Conservation (phyloP, 306 rosid species). For the Vicia faba region DNA sequence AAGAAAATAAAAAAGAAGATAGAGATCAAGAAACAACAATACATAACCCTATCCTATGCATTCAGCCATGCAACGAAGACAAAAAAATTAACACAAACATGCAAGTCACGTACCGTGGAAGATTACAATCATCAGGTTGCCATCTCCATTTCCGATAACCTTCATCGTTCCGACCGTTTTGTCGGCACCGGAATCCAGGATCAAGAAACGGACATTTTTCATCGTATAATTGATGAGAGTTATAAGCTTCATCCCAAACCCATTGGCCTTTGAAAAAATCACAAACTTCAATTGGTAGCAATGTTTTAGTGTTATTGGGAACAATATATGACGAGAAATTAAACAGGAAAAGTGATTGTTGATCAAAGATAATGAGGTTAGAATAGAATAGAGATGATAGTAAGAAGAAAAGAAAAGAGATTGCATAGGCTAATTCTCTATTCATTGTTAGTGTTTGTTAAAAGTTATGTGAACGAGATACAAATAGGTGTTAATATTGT, state of each 20-base stretch:
- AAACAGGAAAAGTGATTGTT: slow-evolving; percentile 38
- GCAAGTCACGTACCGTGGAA: slow-evolving; percentile 63
- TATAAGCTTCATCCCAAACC: slow-evolving; percentile 51
- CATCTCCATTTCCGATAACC: slow-evolving; percentile 71
- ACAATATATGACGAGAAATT: slow-evolving; percentile 41
- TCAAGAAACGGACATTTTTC: slow-evolving; percentile 83
- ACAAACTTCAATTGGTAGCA: slow-evolving; percentile 30
- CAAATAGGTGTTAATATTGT: not conserved
- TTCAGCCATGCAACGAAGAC: slow-evolving; percentile 30
- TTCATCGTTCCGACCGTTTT: slow-evolving; percentile 60
- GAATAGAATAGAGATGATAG: slow-evolving; percentile 40
- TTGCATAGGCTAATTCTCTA: slow-evolving; percentile 47
- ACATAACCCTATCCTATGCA: slow-evolving; percentile 24
- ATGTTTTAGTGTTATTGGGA: slow-evolving; percentile 15
- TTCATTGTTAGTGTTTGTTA: slow-evolving; percentile 28
- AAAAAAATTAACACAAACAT: not conserved
- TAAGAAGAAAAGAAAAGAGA: slow-evolving; percentile 49
- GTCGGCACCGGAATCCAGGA: slow-evolving; percentile 82
- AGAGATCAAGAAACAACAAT: not conserved
- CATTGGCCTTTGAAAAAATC: slow-evolving; percentile 76
- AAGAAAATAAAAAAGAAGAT: not conserved
- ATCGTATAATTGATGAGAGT: slow-evolving; percentile 42
- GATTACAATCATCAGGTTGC: slow-evolving; percentile 69
- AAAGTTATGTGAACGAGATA: not conserved
- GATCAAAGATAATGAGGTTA: slow-evolving; percentile 40